Base-by-base conservation (phyloP, 345 rosid genomes). In the Anastatica hierochuntica region DNA sequence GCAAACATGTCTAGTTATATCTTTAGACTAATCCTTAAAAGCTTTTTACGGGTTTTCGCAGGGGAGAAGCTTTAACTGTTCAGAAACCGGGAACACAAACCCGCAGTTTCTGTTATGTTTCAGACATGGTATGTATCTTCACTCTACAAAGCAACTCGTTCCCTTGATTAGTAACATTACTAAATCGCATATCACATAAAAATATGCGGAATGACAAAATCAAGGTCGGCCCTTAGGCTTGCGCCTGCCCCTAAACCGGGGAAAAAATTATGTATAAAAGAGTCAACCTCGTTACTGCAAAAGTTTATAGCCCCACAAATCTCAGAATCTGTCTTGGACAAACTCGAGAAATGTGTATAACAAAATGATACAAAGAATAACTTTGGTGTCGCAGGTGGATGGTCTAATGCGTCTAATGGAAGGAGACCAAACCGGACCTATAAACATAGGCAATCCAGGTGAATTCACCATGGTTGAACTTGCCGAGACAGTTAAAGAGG, bases 31-130 rank as follows among this genome's bases (percentile, higher is more conserved):
- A 24, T 3, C 6, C 27, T 24, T 24, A 24, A 7, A n/a, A n/a
- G n/a, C n/a, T 24, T 7, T 24, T 24, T 24, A 7, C 6, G 27
- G 3, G 27, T n/a, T 37, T 63, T 63, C n/a, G 58, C 69, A 90
- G 98, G 8, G 79, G 86, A 5, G 96, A 90, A 62, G 70, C 95
- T 2, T 74, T 84, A 72, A 90, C 95, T 33, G 95, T 90, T 68
- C 98, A 90, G 70, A 77, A 81, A 52, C 96, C 92, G 1, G 98
- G 96, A 71, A 87, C 98, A 61, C 95, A 84, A 76, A 90, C 98
- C 5, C 72, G 96, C n/a, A 90, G 96, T 60, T 90, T 87, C 77
- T 90, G 98, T 66, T 90, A 77, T 58, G 98, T 87, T 26, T 84
- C 98, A 6, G 98, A 90, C 62, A 80, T 90, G 98, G 98, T 90